Conservation (phyloP, 139 green algal species). For the Tetradesmus lagerheimii region DNA sequence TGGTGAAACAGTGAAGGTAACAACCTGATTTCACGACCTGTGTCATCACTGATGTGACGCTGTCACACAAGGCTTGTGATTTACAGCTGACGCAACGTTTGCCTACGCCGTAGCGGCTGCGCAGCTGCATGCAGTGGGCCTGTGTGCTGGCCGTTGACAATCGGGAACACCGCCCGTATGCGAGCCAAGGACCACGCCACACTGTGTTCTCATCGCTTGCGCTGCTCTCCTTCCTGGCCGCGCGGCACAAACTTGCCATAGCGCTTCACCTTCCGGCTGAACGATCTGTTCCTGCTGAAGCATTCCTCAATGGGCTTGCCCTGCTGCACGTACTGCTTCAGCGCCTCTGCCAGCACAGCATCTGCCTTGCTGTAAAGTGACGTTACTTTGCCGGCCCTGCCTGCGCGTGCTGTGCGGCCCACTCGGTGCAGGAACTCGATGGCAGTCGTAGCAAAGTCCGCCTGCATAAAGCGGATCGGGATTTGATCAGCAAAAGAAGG, state of each 20-base stretch:
- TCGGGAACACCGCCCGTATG: too few relatives aligned
- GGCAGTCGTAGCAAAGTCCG: slow-evolving; percentile 92
- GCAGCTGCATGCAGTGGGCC: too few relatives aligned
- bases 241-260: slow-evolving; percentile 89
- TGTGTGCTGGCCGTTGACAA: too few relatives aligned
- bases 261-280: slow-evolving; percentile 90
- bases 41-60: too few relatives aligned
- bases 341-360: slow-evolving; percentile 76
- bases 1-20: too few relatives aligned
- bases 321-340: slow-evolving; percentile 69
- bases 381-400: slow-evolving; percentile 83
- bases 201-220: neutral
- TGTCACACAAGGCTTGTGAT: too few relatives aligned
- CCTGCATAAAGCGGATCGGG: slow-evolving; percentile 72
- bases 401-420: slow-evolving; percentile 85
- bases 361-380: slow-evolving; percentile 74
- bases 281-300: slow-evolving; percentile 94
- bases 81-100: too few relatives aligned
- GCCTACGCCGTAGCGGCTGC: too few relatives aligned
- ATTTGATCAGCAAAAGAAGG: too few relatives aligned
- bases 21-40: too few relatives aligned
- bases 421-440: slow-evolving; percentile 97
- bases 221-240: slow-evolving; percentile 51
- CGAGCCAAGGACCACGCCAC: too few relatives aligned
- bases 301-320: slow-evolving; percentile 86